Percentiles rank a stretch among this genome's conserved stretches.
Evolutionary conservation across 2,329 filamentous ascomycete genomes (phyloP).

Genomic region (Acarospora socialis): DNA sequence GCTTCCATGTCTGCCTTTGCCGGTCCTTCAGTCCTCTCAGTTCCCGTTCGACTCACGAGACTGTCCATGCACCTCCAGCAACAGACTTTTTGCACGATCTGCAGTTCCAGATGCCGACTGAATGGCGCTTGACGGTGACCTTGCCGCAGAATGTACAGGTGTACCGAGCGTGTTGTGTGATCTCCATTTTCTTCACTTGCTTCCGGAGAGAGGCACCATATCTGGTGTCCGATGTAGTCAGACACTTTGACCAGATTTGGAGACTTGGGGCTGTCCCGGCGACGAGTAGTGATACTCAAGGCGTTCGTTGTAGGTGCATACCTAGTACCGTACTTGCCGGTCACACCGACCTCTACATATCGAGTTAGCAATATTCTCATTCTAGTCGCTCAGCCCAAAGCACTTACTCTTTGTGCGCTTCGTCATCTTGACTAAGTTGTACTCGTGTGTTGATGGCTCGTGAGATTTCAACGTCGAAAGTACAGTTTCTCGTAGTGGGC

Average conservation of each 20-base stretch:
- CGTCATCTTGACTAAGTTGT: slow-evolving; percentile 80
- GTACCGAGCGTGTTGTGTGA: slow-evolving; percentile 95
- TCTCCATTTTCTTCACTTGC: slow-evolving; percentile 99
- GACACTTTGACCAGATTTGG: background rate
- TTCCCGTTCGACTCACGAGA: slow-evolving; percentile 60
- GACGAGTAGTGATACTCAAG: slow-evolving; percentile 3
- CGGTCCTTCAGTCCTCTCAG: background rate
- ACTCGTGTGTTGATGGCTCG: no score
- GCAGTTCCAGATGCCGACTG: slow-evolving; percentile 96
- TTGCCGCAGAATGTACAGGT: slow-evolving; percentile 98
- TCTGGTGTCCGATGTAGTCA: slow-evolving; percentile 32
- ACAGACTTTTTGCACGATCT: slow-evolving; percentile 86
- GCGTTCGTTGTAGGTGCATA: slow-evolving; percentile 41
- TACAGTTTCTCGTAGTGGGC: no score
- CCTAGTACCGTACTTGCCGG: slow-evolving; percentile 96
- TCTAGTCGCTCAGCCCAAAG: background rate
- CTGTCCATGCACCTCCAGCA: slow-evolving; percentile 84
- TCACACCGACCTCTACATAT: slow-evolving; percentile 72
- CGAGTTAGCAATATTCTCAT: slow-evolving; percentile 17
- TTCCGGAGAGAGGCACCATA: slow-evolving; percentile 99
- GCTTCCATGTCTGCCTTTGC: background rate
- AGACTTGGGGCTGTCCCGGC: background rate
- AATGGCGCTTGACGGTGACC: slow-evolving; percentile 78
- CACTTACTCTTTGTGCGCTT: slow-evolving; percentile 73
- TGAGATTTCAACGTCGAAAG: no score